Evolutionary conservation across 768 basidiomycete species (phyloP).

Genomic region (Termitomyces sp.): DNA sequence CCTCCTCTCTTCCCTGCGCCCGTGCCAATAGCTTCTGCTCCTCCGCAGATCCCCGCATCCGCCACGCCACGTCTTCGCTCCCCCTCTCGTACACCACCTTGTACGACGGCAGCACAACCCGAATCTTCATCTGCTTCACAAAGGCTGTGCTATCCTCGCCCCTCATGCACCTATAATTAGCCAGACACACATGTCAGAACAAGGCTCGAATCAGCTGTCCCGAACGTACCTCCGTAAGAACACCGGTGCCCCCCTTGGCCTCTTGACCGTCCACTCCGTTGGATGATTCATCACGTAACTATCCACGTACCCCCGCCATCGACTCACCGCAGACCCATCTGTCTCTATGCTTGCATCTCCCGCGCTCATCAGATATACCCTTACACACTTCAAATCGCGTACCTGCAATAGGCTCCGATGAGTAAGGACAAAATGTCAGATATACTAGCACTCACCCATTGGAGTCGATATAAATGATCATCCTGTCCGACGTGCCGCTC

Average conservation of each 20-base stretch:
- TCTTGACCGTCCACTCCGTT: constrained; percentile 65
- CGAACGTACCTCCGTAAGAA: constrained; percentile 56
- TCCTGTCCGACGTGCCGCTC: constrained; percentile 73
- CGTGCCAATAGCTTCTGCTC: constrained; percentile 29
- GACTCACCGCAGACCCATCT: constrained; percentile 43
- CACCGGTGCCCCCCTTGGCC: constrained; percentile 34
- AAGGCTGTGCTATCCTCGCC: constrained; percentile 39
- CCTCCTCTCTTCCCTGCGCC: constrained; percentile 51
- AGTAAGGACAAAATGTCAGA: constrained; percentile 8
- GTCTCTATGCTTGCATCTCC: constrained; percentile 66
- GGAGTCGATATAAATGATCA: constrained; percentile 72
- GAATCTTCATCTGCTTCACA: constrained; percentile 44
- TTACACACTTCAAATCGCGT: constrained; percentile 49
- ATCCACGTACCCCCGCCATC: constrained; percentile 76
- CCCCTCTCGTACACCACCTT: constrained; percentile 67
- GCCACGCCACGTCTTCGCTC: constrained; percentile 54
- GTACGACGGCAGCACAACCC: constrained; percentile 59
- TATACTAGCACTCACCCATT: constrained; percentile 60
- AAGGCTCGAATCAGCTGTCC: constrained; percentile 9
- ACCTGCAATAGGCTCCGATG: constrained; percentile 39
- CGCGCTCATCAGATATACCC: constrained; percentile 55
- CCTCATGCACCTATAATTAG: constrained; percentile 54
- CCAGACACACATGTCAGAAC: constrained; percentile 19
- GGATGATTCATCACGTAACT: constrained; percentile 68
- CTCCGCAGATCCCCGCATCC: constrained; percentile 31